Conservation (phyloP, 768 basidiomycete genomes). For the Tricholoma saponaceum region DNA sequence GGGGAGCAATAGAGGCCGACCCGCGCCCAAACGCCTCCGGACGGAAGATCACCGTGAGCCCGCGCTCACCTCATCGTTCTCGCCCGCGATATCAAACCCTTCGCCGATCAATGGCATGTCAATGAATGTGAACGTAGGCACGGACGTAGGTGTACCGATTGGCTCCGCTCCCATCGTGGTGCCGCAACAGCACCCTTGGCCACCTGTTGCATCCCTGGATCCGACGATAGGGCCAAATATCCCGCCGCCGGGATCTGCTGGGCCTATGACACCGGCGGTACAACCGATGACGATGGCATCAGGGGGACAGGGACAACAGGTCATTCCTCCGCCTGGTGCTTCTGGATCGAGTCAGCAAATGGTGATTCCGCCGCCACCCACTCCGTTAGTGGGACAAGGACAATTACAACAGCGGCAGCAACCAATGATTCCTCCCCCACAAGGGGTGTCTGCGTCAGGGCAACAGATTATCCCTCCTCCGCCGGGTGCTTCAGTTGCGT, state of each 20-base stretch:
- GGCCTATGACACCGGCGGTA: not conserved
- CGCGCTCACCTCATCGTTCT: not conserved
- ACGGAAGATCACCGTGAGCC: constrained; percentile 27
- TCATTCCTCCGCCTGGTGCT: not conserved
- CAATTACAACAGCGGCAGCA: constrained; percentile 14
- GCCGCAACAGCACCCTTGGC: constrained; percentile 26
- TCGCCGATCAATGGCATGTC: not conserved
- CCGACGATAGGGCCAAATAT: constrained; percentile 28
- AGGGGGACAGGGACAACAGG: not conserved
- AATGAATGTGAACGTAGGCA: constrained; percentile 1
- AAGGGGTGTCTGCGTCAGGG: constrained; percentile 11
- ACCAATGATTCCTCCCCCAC: constrained; percentile 18
- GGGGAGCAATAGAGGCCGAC: constrained; percentile 7
- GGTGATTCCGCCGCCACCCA: constrained; percentile 3
- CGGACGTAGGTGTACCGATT: constrained; percentile 17
- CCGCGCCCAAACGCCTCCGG: constrained; percentile 33
- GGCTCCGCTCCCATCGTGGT: constrained; percentile 13
- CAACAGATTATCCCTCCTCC: constrained; percentile 1
- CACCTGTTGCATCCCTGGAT: constrained; percentile 29
- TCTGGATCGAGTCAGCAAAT: not conserved
- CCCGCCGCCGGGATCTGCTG: constrained; percentile 31
- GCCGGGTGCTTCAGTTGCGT: not conserved
- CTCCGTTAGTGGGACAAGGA: constrained; percentile 1
- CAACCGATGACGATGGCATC: not conserved
- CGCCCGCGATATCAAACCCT: not conserved